Conservation (phyloP, 2,329 filamentous ascomycete species). For the Sporothrix protearum region DNA sequence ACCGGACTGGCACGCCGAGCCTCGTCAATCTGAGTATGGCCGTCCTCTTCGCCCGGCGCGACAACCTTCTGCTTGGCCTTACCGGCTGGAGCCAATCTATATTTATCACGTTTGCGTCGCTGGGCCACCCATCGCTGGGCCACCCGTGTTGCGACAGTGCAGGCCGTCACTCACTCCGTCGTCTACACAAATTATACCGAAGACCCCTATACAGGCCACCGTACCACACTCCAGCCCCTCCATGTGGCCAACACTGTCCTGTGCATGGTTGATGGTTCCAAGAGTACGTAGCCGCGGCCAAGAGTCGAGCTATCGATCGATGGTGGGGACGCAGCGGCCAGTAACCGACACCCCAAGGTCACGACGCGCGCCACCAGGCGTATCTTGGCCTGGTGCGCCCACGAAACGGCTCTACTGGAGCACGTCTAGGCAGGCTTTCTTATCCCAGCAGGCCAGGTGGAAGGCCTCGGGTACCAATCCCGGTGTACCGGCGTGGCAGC, state of each 20-base stretch:
- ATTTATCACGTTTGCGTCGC: slow-evolving; percentile 64
- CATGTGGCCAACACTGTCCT: neutral
- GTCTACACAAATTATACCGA: slow-evolving; percentile 47
- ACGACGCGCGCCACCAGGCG: neutral
- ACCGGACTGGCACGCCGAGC: slow-evolving; percentile 1
- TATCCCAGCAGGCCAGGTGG: neutral
- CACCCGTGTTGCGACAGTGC: slow-evolving; percentile 57
- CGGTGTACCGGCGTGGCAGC: neutral
- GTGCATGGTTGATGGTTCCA: slow-evolving; percentile 2
- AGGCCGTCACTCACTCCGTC: slow-evolving; percentile 60
- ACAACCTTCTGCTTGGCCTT: slow-evolving; percentile 62
- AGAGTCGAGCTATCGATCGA: neutral
- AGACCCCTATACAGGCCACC: neutral
- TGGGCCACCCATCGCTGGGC: slow-evolving; percentile 65
- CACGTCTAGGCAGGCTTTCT: slow-evolving; percentile 7
- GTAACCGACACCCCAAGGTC: neutral
- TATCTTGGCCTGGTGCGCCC: neutral
- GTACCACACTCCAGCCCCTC: neutral
- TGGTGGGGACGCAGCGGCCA: neutral
- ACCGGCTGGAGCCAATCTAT: slow-evolving; percentile 67
- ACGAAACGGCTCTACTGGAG: neutral
- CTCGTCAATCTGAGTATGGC: slow-evolving; percentile 17
- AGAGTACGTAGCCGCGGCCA: neutral
- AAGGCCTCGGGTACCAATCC: neutral
- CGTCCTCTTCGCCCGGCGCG: slow-evolving; percentile 58